phyloP scores from a whole-genome alignment of 2,329 filamentous ascomycete species.

The Pseudogymnoascus sp. region DNA sequence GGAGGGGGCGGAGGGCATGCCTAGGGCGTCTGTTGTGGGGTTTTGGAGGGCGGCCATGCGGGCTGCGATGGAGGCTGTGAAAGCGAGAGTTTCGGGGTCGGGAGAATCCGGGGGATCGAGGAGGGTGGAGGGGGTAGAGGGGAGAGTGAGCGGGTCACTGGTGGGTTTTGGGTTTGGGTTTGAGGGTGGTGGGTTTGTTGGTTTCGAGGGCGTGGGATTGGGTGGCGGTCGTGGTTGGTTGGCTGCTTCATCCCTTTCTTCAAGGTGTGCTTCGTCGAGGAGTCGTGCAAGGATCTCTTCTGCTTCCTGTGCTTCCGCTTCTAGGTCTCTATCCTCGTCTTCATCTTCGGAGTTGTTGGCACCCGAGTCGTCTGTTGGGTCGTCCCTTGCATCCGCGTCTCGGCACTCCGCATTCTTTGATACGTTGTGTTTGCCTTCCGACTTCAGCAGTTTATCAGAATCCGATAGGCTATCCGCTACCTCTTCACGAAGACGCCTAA shows the following conservation, averaged over 20 bases:
- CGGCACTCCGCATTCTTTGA: neutral
- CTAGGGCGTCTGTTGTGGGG: slow-evolving; percentile 17
- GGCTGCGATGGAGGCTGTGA: slow-evolving; percentile 23
- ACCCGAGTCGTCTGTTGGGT: slow-evolving; percentile 36
- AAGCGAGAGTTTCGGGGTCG: slow-evolving; percentile 20
- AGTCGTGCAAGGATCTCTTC: slow-evolving; percentile 24
- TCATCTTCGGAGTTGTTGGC: slow-evolving; percentile 29
- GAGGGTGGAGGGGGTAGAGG: slow-evolving; percentile 19
- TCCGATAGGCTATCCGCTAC: neutral
- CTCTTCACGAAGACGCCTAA: neutral
- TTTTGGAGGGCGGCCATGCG: slow-evolving; percentile 24
- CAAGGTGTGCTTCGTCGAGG: slow-evolving; percentile 25
- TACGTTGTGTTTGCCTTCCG: neutral
- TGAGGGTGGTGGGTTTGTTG: neutral
- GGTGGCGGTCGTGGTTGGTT: neutral
- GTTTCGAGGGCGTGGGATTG: neutral
- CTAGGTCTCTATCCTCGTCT: slow-evolving; percentile 31
- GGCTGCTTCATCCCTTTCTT: slow-evolving; percentile 14
- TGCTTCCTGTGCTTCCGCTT: slow-evolving; percentile 24
- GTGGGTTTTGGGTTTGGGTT: slow-evolving; percentile 8
- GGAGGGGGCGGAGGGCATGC: slow-evolving; percentile 25
- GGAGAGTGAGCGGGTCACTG: slow-evolving; percentile 20
- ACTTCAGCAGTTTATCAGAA: neutral
- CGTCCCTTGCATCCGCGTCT: neutral
- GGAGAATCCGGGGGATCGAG: slow-evolving; percentile 11